Conservation (phyloP, 371 early-diverging fungal genomes). For the Haplosporangium sp. region DNA sequence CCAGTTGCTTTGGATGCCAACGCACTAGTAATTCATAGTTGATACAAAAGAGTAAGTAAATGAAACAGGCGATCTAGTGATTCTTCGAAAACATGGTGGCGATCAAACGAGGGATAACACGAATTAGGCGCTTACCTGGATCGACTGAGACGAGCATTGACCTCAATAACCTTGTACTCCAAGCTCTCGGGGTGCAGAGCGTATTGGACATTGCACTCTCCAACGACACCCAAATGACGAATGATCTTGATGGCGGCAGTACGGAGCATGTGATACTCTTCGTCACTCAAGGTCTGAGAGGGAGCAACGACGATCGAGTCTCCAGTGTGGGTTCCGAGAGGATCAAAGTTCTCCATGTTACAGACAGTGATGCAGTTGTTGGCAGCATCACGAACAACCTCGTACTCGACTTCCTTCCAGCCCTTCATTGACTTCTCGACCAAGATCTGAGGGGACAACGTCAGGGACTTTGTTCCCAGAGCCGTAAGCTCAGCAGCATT, state of each 20-base stretch:
- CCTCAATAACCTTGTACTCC: conserved; percentile 95
- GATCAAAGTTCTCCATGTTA: conserved; percentile 99
- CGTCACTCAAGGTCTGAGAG: conserved; percentile 92
- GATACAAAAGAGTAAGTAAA: background rate
- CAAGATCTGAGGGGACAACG: conserved; percentile 88
- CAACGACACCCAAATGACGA: conserved; percentile 95
- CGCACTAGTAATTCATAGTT: conserved; percentile 60
- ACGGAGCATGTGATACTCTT: conserved; percentile 95
- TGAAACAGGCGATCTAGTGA: background rate
- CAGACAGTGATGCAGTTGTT: conserved; percentile 98
- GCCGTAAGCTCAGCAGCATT: conserved; percentile 77
- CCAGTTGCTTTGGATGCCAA: conserved; percentile 96
- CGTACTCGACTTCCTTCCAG: conserved; percentile 98
- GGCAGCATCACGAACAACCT: conserved; percentile 94
- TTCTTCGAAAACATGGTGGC: conserved; percentile 1
- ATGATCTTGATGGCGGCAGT: conserved; percentile 94
- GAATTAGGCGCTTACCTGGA: conserved; percentile 56
- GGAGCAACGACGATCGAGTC: conserved; percentile 98
- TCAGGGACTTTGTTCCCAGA: conserved; percentile 82
- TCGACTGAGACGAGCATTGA: conserved; percentile 94
- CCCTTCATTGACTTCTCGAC: conserved; percentile 96
- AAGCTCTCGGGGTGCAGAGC: conserved; percentile 88
- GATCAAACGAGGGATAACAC: conserved; percentile 1
- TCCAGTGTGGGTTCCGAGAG: conserved; percentile 95
- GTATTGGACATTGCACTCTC: conserved; percentile 97